These are phyloP conservation scores for Gardenia jasminoides DNA, from an alignment of 257 asterid species.

Conservation along the genomic window DNA sequence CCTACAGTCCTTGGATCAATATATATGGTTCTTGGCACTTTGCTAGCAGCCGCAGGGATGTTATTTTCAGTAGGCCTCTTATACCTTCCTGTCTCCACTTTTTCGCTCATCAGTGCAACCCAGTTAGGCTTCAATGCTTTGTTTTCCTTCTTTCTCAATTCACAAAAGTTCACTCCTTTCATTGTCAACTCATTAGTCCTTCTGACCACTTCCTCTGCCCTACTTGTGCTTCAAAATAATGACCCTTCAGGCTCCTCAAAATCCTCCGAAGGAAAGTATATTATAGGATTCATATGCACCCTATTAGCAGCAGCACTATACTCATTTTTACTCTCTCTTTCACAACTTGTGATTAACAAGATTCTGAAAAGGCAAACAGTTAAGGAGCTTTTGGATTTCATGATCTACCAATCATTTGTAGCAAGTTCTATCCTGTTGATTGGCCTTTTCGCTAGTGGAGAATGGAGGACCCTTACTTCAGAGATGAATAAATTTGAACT, in stretches of 20 bases:
- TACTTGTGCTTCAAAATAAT: constrained; percentile 25
- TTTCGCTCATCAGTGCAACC: constrained; percentile 48
- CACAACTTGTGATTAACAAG: constrained; percentile 31
- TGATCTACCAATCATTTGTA: constrained; percentile 26
- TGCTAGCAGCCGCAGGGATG: constrained; percentile 42
- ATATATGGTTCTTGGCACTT: constrained; percentile 41
- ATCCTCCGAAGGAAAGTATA: constrained; percentile 12
- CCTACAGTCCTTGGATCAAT: constrained; percentile 24
- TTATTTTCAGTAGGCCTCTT: constrained; percentile 48
- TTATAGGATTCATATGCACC: constrained; percentile 37
- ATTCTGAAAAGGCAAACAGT: constrained; percentile 14
- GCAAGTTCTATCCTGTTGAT: constrained; percentile 24
- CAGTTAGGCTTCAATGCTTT: constrained; percentile 71
- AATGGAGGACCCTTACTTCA: constrained; percentile 33
- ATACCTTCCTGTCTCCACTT: constrained; percentile 62
- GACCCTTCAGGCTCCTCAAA: constrained; percentile 9
- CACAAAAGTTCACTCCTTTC: constrained; percentile 66
- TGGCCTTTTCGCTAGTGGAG: constrained; percentile 37
- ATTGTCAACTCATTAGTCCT: constrained; percentile 56
- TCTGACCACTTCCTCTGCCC: constrained; percentile 38
- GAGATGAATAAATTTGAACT: constrained; percentile 36
- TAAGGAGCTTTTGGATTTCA: constrained; percentile 22
- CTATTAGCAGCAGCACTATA: constrained; percentile 30
- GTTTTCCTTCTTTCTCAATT: constrained; percentile 56
- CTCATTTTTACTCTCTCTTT: constrained; percentile 21